Evolutionary conservation across 2,329 filamentous ascomycete genomes (phyloP).

Genomic region (Amauroascus niger): DNA sequence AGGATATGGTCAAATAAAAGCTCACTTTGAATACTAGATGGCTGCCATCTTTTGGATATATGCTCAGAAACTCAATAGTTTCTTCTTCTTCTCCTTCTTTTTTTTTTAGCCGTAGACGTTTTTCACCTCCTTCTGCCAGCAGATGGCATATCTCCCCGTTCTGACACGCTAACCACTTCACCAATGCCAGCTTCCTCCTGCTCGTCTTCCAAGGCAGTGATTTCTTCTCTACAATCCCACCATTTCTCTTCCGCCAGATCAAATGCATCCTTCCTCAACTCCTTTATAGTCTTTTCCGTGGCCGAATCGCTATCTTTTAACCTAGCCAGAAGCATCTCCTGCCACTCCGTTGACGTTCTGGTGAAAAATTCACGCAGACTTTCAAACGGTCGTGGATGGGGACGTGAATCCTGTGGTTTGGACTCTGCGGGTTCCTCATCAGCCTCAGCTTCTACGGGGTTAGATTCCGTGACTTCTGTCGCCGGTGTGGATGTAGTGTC

Average conservation of each 20-base stretch:
- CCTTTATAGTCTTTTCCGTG: slow-evolving; percentile 61
- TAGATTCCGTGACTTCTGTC: slow-evolving; percentile 30
- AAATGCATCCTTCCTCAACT: slow-evolving; percentile 85
- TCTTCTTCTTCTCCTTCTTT: no score
- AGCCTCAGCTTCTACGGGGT: slow-evolving; percentile 26
- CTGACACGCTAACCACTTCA: slow-evolving; percentile 80
- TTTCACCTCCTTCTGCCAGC: slow-evolving; percentile 38
- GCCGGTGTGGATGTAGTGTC: slow-evolving; percentile 30
- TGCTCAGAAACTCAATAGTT: neutral
- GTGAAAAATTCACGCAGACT: slow-evolving; percentile 83
- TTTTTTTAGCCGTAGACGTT: neutral
- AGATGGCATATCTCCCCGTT: slow-evolving; percentile 50
- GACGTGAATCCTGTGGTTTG: slow-evolving; percentile 61
- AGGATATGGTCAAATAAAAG: slow-evolving; percentile 34
- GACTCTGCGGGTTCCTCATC: slow-evolving; percentile 32
- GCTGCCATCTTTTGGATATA: neutral
- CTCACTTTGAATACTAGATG: neutral
- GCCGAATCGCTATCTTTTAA: slow-evolving; percentile 56
- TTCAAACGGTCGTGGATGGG: slow-evolving; percentile 75
- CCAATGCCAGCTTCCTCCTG: slow-evolving; percentile 92
- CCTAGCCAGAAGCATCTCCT: slow-evolving; percentile 69
- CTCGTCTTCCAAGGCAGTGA: slow-evolving; percentile 83
- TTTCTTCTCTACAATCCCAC: slow-evolving; percentile 97
- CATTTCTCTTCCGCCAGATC: slow-evolving; percentile 89
- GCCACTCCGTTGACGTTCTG: slow-evolving; percentile 81